These are phyloP conservation scores for Pseudognaphalium luteoalbum DNA, from an alignment of 129 eudicot genomes.

Conservation along the genomic window DNA sequence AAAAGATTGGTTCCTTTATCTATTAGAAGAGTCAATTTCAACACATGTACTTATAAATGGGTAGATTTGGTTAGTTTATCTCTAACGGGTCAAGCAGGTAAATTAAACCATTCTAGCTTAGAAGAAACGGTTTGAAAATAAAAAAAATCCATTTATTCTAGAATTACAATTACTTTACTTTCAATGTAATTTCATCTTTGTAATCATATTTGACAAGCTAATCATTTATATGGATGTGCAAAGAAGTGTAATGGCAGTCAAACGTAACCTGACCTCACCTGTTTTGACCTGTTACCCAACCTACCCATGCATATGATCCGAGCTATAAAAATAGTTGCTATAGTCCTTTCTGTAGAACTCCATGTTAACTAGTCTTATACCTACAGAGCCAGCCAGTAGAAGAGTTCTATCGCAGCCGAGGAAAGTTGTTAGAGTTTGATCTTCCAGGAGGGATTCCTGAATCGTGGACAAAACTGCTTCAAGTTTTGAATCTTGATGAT, in stretches of 20 bases:
- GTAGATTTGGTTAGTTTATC: no score
- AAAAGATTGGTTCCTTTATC: no score
- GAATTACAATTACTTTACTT: neutral
- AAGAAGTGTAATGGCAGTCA: neutral
- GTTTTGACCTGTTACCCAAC: neutral
- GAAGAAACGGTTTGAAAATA: no score
- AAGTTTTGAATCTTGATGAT: conserved; percentile 66
- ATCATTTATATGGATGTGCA: neutral
- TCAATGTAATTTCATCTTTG: neutral
- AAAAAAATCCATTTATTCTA: neutral
- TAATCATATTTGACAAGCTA: neutral
- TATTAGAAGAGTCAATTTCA: no score
- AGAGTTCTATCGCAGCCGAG: conserved; percentile 70
- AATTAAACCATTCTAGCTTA: no score
- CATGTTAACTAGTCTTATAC: neutral
- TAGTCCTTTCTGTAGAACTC: neutral
- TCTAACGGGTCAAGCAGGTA: no score
- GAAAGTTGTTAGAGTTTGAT: conserved; percentile 77
- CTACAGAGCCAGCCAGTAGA: conserved; percentile 77
- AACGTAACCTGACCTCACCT: neutral
- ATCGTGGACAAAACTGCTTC: conserved; percentile 83
- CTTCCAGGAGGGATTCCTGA: conserved; percentile 94
- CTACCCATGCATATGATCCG: neutral
- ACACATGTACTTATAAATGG: no score
- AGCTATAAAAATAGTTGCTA: neutral